phyloP scores from a whole-genome alignment of 169 alveolate species.

The Prorocentrum cordatum region DNA sequence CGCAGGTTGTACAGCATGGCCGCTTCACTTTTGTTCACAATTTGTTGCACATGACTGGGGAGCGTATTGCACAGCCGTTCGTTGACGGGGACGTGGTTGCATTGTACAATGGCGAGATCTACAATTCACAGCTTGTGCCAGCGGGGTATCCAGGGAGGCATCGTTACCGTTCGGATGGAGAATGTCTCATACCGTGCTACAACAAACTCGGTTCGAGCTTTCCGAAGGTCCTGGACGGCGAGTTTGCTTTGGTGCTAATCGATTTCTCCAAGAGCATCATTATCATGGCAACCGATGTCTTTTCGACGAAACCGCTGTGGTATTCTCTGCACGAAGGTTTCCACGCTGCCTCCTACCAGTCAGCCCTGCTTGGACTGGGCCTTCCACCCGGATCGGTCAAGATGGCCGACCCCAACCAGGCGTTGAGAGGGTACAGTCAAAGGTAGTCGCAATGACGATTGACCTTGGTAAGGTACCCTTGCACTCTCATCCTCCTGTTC shows the following conservation, averaged over 20 bases:
- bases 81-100: neutral
- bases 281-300: constrained; percentile 10
- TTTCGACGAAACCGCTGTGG: constrained; percentile 50
- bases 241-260: constrained; percentile 48
- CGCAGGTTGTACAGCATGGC: neutral
- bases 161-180: constrained; percentile 40
- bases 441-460: no score
- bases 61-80: neutral
- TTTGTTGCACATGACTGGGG: constrained; percentile 30
- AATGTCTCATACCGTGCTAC: constrained; percentile 54
- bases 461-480: no score
- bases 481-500: no score
- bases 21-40: constrained; percentile 51
- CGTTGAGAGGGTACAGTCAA: neutral
- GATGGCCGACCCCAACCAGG: constrained; percentile 42
- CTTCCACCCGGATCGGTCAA: no score
- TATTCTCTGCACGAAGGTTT: no score
- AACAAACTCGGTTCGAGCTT: constrained; percentile 18
- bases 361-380: no score
- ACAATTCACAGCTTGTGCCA: constrained; percentile 48
- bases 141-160: constrained; percentile 13
- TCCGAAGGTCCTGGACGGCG: constrained; percentile 51
- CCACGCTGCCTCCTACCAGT: no score
- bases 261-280: neutral
- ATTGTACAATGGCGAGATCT: constrained; percentile 48